Evolutionary conservation across 2,329 filamentous ascomycete species (phyloP).

Genomic region (Colletotrichum incanum): DNA sequence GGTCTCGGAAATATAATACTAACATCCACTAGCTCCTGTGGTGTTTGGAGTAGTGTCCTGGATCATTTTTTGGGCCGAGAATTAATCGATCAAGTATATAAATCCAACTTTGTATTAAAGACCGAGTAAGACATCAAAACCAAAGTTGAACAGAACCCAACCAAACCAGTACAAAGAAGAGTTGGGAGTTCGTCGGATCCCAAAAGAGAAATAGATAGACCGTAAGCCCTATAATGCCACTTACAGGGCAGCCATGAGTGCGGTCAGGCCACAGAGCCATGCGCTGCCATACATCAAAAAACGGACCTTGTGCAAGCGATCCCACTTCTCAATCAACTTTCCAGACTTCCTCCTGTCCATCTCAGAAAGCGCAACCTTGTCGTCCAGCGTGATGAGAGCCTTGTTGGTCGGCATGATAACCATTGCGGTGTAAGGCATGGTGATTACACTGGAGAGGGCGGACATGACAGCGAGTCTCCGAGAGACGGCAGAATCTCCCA

Average conservation of each 20-base stretch:
- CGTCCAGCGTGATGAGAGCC: constrained; percentile 8
- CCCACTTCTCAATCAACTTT: constrained; percentile 20
- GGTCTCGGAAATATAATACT: background rate
- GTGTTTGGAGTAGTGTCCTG: background rate
- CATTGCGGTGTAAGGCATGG: background rate
- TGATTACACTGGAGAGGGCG: background rate
- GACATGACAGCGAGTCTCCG: constrained; percentile 18
- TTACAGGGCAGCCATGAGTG: background rate
- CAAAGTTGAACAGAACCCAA: background rate
- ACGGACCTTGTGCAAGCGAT: constrained; percentile 12
- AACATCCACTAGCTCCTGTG: background rate
- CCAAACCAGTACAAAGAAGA: background rate
- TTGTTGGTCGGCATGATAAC: constrained; percentile 17
- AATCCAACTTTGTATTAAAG: background rate
- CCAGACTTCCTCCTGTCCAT: constrained; percentile 14
- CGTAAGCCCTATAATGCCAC: background rate
- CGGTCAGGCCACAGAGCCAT: constrained; percentile 6
- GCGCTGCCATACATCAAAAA: constrained; percentile 7
- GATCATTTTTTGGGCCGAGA: too few relatives aligned
- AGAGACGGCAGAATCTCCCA: background rate
- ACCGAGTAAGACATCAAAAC: background rate
- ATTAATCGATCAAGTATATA: too few relatives aligned
- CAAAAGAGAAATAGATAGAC: background rate
- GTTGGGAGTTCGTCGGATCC: background rate
- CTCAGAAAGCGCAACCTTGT: constrained; percentile 23